A percentile compares a stretch with the other conserved stretches of the same genome.
These are phyloP conservation scores for Glycine soja DNA, from an alignment of 306 rosid genomes.

Conservation along the genomic window DNA sequence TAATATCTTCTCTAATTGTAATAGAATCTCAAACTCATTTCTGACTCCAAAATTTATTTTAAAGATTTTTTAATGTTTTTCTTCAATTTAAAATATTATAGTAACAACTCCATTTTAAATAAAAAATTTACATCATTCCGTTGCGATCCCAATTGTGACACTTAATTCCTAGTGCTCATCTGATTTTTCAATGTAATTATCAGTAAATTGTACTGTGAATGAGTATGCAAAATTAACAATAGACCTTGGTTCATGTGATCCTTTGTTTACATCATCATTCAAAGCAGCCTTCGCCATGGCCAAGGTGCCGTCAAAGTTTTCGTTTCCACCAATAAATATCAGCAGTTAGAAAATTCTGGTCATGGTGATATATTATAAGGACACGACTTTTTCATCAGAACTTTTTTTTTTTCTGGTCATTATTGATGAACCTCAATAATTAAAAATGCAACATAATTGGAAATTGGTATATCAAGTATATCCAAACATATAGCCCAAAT, in stretches of 20 bases:
- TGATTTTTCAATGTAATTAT: background rate
- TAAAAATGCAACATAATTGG: background rate
- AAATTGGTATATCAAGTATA: background rate
- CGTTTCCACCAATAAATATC: slow-evolving; percentile 78
- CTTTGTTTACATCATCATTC: slow-evolving; percentile 54
- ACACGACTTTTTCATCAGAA: background rate
- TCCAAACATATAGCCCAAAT: slow-evolving; percentile 2
- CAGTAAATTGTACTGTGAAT: slow-evolving; percentile 20
- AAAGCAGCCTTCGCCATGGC: slow-evolving; percentile 72
- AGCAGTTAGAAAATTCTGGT: background rate
- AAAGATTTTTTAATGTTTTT: too few relatives aligned
- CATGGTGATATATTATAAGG: background rate
- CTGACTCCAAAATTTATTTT: too few relatives aligned
- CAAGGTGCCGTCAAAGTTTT: slow-evolving; percentile 74
- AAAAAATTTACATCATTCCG: too few relatives aligned
- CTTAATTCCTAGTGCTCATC: slow-evolving; percentile 4
- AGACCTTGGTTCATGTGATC: background rate
- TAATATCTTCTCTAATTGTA: too few relatives aligned
- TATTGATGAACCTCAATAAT: background rate
- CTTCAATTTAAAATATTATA: too few relatives aligned
- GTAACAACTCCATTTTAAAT: too few relatives aligned
- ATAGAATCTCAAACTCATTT: too few relatives aligned
- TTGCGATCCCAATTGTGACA: too few relatives aligned
- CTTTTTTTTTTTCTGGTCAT: too few relatives aligned
- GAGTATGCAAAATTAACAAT: slow-evolving; percentile 18